Conservation (phyloP, 1,284 basidiomycete species). For the Limonomyces culmigenus region DNA sequence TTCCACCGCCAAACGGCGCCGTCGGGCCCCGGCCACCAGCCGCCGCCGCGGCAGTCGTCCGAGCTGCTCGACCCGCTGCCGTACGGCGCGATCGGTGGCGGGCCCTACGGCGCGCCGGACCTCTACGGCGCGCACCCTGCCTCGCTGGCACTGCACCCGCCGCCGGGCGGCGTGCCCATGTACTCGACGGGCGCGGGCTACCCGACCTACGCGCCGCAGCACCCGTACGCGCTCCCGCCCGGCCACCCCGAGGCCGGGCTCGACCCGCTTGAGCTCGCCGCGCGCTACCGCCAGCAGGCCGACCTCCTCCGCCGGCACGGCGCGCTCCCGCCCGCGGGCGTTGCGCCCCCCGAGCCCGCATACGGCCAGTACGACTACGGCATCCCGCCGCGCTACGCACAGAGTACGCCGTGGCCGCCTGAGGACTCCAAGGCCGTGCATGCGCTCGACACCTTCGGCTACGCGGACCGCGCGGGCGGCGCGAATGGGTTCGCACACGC, state of each 20-base stretch:
- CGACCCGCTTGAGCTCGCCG: constrained; percentile 20
- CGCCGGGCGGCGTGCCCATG: too few species aligned
- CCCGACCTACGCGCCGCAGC: not conserved
- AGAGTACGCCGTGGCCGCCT: not conserved
- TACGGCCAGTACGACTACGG: not conserved
- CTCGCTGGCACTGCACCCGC: not conserved
- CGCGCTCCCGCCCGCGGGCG: constrained; percentile 9
- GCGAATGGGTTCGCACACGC: not conserved
- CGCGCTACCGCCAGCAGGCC: constrained; percentile 30
- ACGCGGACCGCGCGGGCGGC: not conserved
- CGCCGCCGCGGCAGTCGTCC: not conserved
- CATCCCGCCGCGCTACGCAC: not conserved
- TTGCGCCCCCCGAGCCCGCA: not conserved
- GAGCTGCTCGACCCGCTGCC: too few species aligned
- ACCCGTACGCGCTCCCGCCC: not conserved
- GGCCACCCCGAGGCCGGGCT: not conserved
- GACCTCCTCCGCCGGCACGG: constrained; percentile 22
- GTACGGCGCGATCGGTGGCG: not conserved
- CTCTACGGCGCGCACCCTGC: not conserved
- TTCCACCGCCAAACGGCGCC: constrained; percentile 71
- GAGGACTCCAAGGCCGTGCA: not conserved
- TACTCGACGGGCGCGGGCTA: not conserved
- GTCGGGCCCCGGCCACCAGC: constrained; percentile 45
- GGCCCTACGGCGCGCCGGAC: not conserved
- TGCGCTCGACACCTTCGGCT: not conserved